phyloP scores from a whole-genome alignment of 2,329 filamentous ascomycete species.

The Ophiosphaerella korrae region DNA sequence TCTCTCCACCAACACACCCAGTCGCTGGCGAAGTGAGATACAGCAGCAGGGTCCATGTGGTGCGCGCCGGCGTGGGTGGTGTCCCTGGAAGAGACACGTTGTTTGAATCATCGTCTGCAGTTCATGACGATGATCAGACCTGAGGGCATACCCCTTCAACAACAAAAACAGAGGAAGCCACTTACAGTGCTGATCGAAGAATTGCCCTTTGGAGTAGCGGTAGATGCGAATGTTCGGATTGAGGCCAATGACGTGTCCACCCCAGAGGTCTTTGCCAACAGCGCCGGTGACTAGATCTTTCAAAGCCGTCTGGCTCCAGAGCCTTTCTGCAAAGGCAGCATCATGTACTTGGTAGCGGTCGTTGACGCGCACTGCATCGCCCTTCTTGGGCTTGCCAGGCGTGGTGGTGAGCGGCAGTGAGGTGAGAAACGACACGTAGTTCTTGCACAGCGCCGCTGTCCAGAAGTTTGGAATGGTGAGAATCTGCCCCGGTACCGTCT shows the following conservation, averaged over 20 bases:
- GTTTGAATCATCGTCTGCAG: conserved; percentile 80
- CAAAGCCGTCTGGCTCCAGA: conserved; percentile 81
- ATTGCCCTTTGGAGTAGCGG: conserved; percentile 82
- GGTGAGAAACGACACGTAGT: conserved; percentile 74
- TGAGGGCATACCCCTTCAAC: conserved; percentile 4
- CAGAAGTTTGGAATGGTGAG: conserved; percentile 76
- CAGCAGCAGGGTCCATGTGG: conserved; percentile 89
- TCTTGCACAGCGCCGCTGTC: conserved; percentile 74
- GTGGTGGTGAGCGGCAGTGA: conserved; percentile 76
- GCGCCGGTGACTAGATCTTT: conserved; percentile 58
- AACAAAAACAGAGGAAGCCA: conserved; percentile 21
- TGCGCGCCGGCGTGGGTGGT: conserved; percentile 61
- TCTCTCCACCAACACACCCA: conserved; percentile 83
- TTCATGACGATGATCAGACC: background rate
- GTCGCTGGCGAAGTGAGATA: conserved; percentile 79
- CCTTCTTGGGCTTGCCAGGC: conserved; percentile 76
- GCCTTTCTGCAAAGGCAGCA: conserved; percentile 69
- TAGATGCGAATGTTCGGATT: conserved; percentile 91
- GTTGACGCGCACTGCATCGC: conserved; percentile 83
- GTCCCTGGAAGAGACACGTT: conserved; percentile 61
- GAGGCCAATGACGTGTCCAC: conserved; percentile 79
- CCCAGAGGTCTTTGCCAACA: conserved; percentile 62
- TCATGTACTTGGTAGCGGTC: conserved; percentile 87
- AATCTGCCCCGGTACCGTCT: conserved; percentile 68
- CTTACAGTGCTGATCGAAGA: conserved; percentile 91